Evolutionary conservation across 1,139 yeast species (phyloP).

Genomic region (Geotrichum reessii): DNA sequence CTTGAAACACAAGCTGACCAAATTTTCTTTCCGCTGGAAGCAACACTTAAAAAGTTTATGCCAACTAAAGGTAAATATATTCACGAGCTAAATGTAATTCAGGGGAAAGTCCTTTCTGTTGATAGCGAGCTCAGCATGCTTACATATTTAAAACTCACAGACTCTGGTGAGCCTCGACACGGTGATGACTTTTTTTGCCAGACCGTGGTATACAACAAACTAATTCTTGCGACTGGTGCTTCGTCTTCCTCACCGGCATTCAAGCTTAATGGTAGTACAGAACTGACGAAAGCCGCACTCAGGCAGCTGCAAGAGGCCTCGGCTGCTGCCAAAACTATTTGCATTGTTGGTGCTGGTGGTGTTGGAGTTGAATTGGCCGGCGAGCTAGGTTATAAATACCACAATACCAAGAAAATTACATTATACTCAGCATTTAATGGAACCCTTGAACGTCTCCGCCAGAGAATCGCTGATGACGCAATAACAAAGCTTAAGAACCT

Average conservation of each 20-base stretch:
- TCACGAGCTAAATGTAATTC: constrained; percentile 3
- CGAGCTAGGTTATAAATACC: constrained; percentile 24
- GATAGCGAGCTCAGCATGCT: neutral
- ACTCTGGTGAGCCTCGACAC: neutral
- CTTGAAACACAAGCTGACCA: neutral
- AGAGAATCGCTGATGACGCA: constrained; percentile 15
- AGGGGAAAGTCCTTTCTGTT: constrained; percentile 9
- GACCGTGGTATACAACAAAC: constrained; percentile 2
- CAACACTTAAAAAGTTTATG: constrained; percentile 1
- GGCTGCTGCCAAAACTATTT: constrained; percentile 19
- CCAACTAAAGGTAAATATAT: neutral
- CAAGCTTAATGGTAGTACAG: constrained; percentile 9
- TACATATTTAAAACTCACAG: constrained; percentile 2
- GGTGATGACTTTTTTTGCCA: constrained; percentile 6
- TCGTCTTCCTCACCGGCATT: constrained; percentile 13
- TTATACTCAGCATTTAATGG: constrained; percentile 5
- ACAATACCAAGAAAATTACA: constrained; percentile 18
- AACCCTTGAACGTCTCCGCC: constrained; percentile 10
- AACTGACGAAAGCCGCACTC: constrained; percentile 4
- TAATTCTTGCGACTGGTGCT: constrained; percentile 13
- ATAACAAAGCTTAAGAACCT: constrained; percentile 12
- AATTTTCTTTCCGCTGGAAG: constrained; percentile 5
- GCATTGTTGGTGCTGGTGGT: constrained; percentile 27
- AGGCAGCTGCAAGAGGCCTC: neutral
- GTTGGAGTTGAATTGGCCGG: constrained; percentile 27